phyloP scores from a whole-genome alignment of 495 filamentous ascomycete species.

The Jackrogersella minutella region DNA sequence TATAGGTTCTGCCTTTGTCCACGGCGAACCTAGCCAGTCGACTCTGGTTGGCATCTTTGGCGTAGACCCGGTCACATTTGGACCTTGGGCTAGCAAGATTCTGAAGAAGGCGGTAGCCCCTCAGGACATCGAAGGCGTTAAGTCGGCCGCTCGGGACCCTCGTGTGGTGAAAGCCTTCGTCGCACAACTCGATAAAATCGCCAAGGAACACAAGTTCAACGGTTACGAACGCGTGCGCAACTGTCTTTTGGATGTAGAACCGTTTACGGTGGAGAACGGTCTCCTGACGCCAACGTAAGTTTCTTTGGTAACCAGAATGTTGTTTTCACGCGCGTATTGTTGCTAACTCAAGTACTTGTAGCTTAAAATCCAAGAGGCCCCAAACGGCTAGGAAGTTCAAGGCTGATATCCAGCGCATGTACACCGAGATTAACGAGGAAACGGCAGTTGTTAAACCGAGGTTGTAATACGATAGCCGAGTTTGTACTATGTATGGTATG shows the following conservation, averaged over 20 bases:
- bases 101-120: conserved; percentile 69
- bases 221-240: conserved; percentile 85
- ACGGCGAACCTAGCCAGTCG: conserved; percentile 87
- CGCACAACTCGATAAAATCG: conserved; percentile 81
- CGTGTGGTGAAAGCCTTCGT: conserved; percentile 77
- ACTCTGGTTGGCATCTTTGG: conserved; percentile 89
- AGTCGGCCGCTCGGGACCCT: conserved; percentile 68
- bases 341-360: conserved; percentile 56
- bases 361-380: conserved; percentile 93
- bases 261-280: conserved; percentile 94
- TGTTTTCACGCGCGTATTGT: background rate
- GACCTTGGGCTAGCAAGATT: conserved; percentile 77
- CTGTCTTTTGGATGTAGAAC: conserved; percentile 79
- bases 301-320: background rate
- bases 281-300: conserved; percentile 96
- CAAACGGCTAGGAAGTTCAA: conserved; percentile 83
- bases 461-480: conserved; percentile 43
- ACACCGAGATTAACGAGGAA: conserved; percentile 67
- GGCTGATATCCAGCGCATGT: conserved; percentile 77
- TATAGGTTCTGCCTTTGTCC: conserved; percentile 83
- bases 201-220: conserved; percentile 85
- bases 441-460: conserved; percentile 48
- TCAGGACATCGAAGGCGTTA: conserved; percentile 71
- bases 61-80: conserved; percentile 81
- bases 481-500: background rate